Evolutionary conservation across 495 filamentous ascomycete species (phyloP).

Genomic region (Penicillium turbatum): DNA sequence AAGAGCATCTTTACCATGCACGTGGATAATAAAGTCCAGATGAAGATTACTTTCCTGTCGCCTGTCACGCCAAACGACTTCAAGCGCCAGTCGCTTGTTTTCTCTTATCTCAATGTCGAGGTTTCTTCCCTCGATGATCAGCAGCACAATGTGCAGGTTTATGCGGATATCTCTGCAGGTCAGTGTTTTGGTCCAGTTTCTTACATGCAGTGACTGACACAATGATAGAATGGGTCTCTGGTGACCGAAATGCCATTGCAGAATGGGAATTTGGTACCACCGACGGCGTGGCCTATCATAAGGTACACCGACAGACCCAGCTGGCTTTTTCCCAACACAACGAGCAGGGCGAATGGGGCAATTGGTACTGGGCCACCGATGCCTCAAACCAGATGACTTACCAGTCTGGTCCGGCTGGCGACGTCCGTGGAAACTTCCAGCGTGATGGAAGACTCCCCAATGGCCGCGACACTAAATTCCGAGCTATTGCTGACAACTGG

Average conservation of each 20-base stretch:
- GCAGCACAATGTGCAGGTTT: slow-evolving; percentile 53
- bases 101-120: slow-evolving; percentile 54
- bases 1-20: slow-evolving; percentile 54
- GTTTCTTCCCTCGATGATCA: slow-evolving; percentile 50
- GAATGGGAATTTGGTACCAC: slow-evolving; percentile 52
- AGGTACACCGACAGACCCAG: slow-evolving; percentile 49
- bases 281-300: slow-evolving; percentile 48
- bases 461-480: slow-evolving; percentile 45
- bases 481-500: slow-evolving; percentile 49
- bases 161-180: slow-evolving; percentile 60
- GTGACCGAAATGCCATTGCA: slow-evolving; percentile 45
- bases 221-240: slow-evolving; percentile 53
- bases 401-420: slow-evolving; percentile 46
- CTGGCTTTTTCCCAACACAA: slow-evolving; percentile 48
- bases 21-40: slow-evolving; percentile 41
- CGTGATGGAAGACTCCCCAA: slow-evolving; percentile 42
- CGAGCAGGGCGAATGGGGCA: slow-evolving; percentile 57
- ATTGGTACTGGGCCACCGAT: slow-evolving; percentile 55
- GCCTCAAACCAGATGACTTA: slow-evolving; percentile 34
- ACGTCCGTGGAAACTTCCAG: slow-evolving; percentile 47
- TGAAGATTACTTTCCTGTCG: slow-evolving; percentile 57
- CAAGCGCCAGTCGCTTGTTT: slow-evolving; percentile 51
- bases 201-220: slow-evolving; percentile 8
- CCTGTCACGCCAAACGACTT: slow-evolving; percentile 54
- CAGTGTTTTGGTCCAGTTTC: slow-evolving; percentile 10